Conservation (phyloP, 805 yeast species). For the Kodamaea neixiangensis region DNA sequence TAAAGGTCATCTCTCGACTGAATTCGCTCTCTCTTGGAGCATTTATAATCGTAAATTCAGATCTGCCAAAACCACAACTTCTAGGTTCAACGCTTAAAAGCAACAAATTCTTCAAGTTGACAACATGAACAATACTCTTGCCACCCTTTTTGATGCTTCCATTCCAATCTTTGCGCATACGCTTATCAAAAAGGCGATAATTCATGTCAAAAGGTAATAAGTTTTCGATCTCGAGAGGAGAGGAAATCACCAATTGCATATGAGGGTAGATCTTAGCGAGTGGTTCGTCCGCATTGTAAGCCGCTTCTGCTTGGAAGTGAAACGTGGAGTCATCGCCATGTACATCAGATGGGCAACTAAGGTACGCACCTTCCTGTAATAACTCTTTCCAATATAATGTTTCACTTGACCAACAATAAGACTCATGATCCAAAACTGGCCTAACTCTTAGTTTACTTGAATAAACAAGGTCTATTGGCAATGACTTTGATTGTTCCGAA, state of each 20-base stretch:
- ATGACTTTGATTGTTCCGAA: constrained; percentile 59
- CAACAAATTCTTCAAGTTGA: constrained; percentile 68
- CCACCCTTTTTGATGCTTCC: constrained; percentile 64
- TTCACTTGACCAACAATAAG: constrained; percentile 69
- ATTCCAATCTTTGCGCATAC: constrained; percentile 64
- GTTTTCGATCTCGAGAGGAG: constrained; percentile 86
- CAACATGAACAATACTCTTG: constrained; percentile 76
- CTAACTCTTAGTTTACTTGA: constrained; percentile 56
- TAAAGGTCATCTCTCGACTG: constrained; percentile 53
- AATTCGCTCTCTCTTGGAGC: constrained; percentile 55
- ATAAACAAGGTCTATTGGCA: constrained; percentile 75
- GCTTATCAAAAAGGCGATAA: constrained; percentile 76
- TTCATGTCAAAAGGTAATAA: constrained; percentile 78
- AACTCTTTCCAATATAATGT: constrained; percentile 66
- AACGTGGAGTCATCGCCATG: constrained; percentile 47
- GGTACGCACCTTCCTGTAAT: constrained; percentile 48
- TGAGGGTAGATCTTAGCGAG: constrained; percentile 80
- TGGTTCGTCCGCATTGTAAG: constrained; percentile 65
- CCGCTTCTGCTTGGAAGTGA: constrained; percentile 73
- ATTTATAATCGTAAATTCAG: constrained; percentile 77
- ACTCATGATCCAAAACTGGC: constrained; percentile 56
- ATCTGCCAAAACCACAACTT: constrained; percentile 58
- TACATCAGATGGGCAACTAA: constrained; percentile 57
- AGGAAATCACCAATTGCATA: constrained; percentile 70
- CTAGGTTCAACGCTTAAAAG: constrained; percentile 69